phyloP scores from a whole-genome alignment of 2,329 filamentous ascomycete genomes.

The Arthrobotrys megalospora region DNA sequence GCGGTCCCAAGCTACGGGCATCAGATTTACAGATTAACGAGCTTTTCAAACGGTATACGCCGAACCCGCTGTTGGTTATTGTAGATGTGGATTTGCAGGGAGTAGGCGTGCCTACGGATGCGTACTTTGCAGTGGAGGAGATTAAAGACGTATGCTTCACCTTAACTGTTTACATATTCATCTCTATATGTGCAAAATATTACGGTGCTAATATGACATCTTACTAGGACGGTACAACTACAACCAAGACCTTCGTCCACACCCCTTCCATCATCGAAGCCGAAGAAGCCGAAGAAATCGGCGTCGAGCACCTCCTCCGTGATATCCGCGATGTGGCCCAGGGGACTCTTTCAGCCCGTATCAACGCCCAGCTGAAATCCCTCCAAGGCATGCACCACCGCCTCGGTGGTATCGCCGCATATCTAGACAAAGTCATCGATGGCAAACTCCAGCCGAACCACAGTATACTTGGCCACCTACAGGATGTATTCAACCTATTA shows the following conservation, averaged over 20 bases:
- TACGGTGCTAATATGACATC: neutral
- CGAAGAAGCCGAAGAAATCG: conserved; percentile 98
- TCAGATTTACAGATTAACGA: conserved; percentile 99
- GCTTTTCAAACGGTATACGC: conserved; percentile 98
- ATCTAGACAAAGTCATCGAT: conserved; percentile 95
- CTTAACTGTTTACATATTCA: conserved; percentile 4
- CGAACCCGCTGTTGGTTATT: conserved; percentile 95
- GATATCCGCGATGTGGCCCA: conserved; percentile 99
- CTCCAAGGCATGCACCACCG: conserved; percentile 95
- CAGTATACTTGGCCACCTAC: conserved; percentile 96
- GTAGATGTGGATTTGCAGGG: conserved; percentile 99
- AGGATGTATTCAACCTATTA: conserved; percentile 98
- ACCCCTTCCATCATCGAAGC: conserved; percentile 98
- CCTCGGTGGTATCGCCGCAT: conserved; percentile 93
- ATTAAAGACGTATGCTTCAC: conserved; percentile 89
- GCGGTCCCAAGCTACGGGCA: conserved; percentile 93
- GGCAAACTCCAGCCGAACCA: conserved; percentile 95
- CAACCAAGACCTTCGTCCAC: conserved; percentile 96
- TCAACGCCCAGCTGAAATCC: conserved; percentile 97
- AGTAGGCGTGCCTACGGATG: conserved; percentile 96
- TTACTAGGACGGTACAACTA: conserved; percentile 91
- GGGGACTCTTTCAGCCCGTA: conserved; percentile 93
- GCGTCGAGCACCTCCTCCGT: conserved; percentile 95
- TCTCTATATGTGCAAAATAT: conserved; percentile 8
- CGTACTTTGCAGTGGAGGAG: conserved; percentile 98